Evolutionary conservation across 805 yeast species (phyloP).

Genomic region (Candida xyloterini): DNA sequence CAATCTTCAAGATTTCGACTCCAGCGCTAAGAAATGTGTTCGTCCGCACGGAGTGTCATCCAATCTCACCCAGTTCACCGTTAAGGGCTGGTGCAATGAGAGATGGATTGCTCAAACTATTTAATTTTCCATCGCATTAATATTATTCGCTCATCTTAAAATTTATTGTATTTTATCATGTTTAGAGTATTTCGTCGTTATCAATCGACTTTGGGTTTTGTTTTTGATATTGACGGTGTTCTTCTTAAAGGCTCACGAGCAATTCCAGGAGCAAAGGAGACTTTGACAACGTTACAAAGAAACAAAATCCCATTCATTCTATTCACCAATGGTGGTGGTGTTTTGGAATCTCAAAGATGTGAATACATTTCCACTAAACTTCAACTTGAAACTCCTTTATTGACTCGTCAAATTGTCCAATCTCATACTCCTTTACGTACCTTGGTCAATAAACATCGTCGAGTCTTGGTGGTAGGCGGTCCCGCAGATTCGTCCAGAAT

Average conservation of each 20-base stretch:
- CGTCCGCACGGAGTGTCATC: constrained; percentile 29
- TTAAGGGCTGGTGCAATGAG: constrained; percentile 48
- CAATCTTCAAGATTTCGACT: constrained; percentile 21
- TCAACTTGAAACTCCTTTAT: constrained; percentile 44
- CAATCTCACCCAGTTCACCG: constrained; percentile 41
- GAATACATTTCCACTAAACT: constrained; percentile 41
- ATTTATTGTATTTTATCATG: background rate
- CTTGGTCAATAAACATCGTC: constrained; percentile 47
- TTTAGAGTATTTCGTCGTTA: constrained; percentile 4
- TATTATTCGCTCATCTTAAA: constrained; percentile 1
- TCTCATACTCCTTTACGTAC: constrained; percentile 84
- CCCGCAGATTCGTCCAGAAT: constrained; percentile 66
- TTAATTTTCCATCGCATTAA: constrained; percentile 5
- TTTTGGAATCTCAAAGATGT: constrained; percentile 59
- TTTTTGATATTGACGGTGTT: constrained; percentile 77
- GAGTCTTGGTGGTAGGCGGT: constrained; percentile 86
- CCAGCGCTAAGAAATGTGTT: constrained; percentile 16
- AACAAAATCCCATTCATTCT: constrained; percentile 71
- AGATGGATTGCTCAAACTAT: constrained; percentile 37
- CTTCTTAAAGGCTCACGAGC: constrained; percentile 69
- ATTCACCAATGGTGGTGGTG: constrained; percentile 90
- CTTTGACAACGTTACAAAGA: constrained; percentile 44
- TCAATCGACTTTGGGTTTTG: constrained; percentile 28
- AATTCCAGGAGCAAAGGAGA: constrained; percentile 60
- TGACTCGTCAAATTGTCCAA: constrained; percentile 68